phyloP scores from a whole-genome alignment of 352 stramenopile species.

The Globisporangium heterothallicum region DNA sequence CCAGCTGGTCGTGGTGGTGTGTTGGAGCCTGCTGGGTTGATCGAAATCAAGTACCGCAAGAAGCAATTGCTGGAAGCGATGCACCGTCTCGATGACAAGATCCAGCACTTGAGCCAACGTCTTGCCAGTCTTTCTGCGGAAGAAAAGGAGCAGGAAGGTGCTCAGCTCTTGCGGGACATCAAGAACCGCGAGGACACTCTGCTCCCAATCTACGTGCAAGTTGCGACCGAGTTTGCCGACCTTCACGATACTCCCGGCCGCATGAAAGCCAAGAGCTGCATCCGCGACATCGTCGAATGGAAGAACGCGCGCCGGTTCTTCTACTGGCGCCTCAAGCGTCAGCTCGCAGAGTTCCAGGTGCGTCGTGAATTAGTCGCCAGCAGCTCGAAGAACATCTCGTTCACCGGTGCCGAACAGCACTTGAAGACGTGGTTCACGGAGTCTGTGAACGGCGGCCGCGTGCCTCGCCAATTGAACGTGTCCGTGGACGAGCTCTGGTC shows the following conservation, averaged over 20 bases:
- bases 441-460: constrained; percentile 67
- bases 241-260: constrained; percentile 99
- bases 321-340: constrained; percentile 97
- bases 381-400: constrained; percentile 32
- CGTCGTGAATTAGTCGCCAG: constrained; percentile 49
- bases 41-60: constrained; percentile 99
- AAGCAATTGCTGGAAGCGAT: constrained; percentile 96
- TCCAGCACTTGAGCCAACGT: constrained; percentile 82
- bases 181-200: constrained; percentile 89
- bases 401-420: constrained; percentile 52
- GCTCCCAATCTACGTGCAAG: constrained; percentile 96
- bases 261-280: constrained; percentile 99
- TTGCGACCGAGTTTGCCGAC: constrained; percentile 99
- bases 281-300: constrained; percentile 96
- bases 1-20: constrained; percentile 93
- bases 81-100: constrained; percentile 94
- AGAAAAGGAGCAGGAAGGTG: constrained; percentile 29
- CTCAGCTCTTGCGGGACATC: constrained; percentile 88
- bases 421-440: constrained; percentile 81
- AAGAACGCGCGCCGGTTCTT: constrained; percentile 94
- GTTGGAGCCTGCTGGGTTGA: constrained; percentile 96
- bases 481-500: constrained; percentile 66
- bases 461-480: constrained; percentile 54
- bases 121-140: constrained; percentile 56
- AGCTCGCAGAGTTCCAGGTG: constrained; percentile 95